Percentiles rank a stretch among this genome's conserved stretches.
Conservation (phyloP, 257 asterid genomes). For the Misopates orontium region DNA sequence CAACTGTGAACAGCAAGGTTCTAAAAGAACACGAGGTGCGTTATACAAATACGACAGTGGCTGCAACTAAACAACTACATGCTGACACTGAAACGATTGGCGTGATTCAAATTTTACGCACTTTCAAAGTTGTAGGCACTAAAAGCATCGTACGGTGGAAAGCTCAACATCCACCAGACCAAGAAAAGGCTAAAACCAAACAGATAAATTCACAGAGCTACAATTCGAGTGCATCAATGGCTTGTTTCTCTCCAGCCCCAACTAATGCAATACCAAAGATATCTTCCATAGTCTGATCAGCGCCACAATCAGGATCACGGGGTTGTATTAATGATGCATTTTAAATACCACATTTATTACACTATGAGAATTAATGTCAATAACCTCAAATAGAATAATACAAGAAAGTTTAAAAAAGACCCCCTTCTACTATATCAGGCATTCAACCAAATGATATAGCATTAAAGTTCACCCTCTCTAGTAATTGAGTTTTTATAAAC, state of each 20-base stretch:
- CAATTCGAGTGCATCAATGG: slow-evolving; percentile 6
- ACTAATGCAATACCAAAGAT: not conserved
- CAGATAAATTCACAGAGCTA: not conserved
- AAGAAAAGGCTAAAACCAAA: too few relatives aligned
- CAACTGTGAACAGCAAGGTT: slow-evolving; percentile 16
- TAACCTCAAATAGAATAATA: not conserved
- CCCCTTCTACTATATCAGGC: slow-evolving; percentile 9
- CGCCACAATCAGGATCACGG: not conserved
- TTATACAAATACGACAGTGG: not conserved
- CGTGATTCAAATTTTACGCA: slow-evolving; percentile 5
- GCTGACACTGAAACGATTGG: not conserved
- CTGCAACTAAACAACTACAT: slow-evolving; percentile 1
- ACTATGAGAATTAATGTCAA: not conserved
- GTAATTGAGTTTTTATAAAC: not conserved
- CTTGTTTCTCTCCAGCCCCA: not conserved
- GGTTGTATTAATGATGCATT: not conserved
- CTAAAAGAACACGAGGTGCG: not conserved
- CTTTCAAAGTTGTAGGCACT: not conserved
- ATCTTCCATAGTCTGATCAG: not conserved
- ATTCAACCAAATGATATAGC: slow-evolving; percentile 14
- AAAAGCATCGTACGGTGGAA: not conserved
- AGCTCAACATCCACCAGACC: not conserved
- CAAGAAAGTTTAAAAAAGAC: not conserved
- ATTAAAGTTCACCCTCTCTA: not conserved
- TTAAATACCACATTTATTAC: not conserved